Base-by-base conservation (phyloP, 1,139 yeast species). In the Pichia sp. region DNA sequence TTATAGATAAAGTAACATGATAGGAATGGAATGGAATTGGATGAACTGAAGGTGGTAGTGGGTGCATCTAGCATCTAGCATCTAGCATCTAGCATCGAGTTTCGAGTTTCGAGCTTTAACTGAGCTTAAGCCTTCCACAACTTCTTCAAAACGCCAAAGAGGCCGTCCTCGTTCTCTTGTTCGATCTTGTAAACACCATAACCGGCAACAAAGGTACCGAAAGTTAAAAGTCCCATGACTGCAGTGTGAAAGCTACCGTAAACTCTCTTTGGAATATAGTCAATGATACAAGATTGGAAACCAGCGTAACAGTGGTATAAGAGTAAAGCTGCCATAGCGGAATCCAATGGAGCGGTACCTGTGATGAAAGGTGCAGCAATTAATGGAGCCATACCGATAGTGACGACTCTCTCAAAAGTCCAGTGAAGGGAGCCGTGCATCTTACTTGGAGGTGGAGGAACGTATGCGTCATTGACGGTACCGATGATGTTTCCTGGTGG, bases 201-300 rank as follows among this genome's bases (percentile, higher is more conserved):
- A 35, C 72, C 75, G 8, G 80, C 74, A 33, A 79, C 62, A 26
- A 69, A 60, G 6, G 87, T 67, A 40, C 93, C 94, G 14, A 77
- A 63, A 18, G 76, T 63, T 57, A 83, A 67, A 47, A 80, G 56
- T 51, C 71, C 72, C 66, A 72, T 64, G 45, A 86, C 87, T 46
- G 64, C 67, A 45, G 66, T 66, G 61, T 80, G 79, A 64, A 70
- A 70, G 25, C 66, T 55, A 29, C 91, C 91, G 51, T 76, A 83
- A 15, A 78, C 83, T 65, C 94, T 69, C 50, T 64, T 60, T 33
- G 87, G 87, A 38, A 83, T 77, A 63, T 83, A 83, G 61, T 83
- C 94, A 40, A 75, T 77, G 49, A 83, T 82, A 67, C 93, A 82
- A 30, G 84, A 66, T 59, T 79, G 80, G 67, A 80, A 74, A 27